Evolutionary conservation across 495 filamentous ascomycete genomes (phyloP).

Genomic region (Xeromyces bisporus): DNA sequence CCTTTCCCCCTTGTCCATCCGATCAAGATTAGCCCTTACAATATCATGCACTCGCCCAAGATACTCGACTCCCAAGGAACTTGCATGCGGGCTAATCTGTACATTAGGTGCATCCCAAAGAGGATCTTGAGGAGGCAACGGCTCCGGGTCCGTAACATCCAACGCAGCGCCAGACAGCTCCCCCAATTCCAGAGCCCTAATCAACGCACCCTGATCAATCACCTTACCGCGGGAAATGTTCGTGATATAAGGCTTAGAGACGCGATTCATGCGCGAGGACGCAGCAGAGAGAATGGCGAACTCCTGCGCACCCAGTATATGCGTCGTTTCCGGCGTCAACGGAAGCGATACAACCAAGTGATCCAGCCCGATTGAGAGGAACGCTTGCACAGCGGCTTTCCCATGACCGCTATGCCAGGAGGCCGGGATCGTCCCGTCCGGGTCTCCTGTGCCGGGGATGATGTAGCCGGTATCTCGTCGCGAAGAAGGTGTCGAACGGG

Average conservation of each 20-base stretch:
- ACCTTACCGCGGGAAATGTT: slow-evolving; percentile 65
- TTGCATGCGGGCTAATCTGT: slow-evolving; percentile 66
- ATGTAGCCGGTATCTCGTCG: slow-evolving; percentile 49
- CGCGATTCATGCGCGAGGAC: slow-evolving; percentile 11
- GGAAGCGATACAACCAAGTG: slow-evolving; percentile 60
- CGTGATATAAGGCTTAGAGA: slow-evolving; percentile 33
- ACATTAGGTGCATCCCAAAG: slow-evolving; percentile 62
- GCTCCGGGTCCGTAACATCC: slow-evolving; percentile 77
- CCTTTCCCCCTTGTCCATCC: slow-evolving; percentile 37
- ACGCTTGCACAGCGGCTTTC: slow-evolving; percentile 41
- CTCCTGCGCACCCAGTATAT: slow-evolving; percentile 46
- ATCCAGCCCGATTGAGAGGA: slow-evolving; percentile 55
- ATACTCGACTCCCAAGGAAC: slow-evolving; percentile 43
- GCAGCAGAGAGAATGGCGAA: slow-evolving; percentile 48
- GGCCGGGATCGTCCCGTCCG: slow-evolving; percentile 49
- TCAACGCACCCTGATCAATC: slow-evolving; percentile 50
- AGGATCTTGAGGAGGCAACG: slow-evolving; percentile 49
- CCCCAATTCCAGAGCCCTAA: slow-evolving; percentile 31
- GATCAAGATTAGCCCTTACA: slow-evolving; percentile 42
- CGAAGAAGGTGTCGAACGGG: slow-evolving; percentile 35
- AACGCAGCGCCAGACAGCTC: slow-evolving; percentile 55
- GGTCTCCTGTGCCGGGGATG: slow-evolving; percentile 61
- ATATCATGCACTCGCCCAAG: slow-evolving; percentile 41
- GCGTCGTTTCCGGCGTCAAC: slow-evolving; percentile 46
- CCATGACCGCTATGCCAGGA: slow-evolving; percentile 58